Evolutionary conservation across 2,329 filamentous ascomycete species (phyloP).

Genomic region (Fusarium sp.): DNA sequence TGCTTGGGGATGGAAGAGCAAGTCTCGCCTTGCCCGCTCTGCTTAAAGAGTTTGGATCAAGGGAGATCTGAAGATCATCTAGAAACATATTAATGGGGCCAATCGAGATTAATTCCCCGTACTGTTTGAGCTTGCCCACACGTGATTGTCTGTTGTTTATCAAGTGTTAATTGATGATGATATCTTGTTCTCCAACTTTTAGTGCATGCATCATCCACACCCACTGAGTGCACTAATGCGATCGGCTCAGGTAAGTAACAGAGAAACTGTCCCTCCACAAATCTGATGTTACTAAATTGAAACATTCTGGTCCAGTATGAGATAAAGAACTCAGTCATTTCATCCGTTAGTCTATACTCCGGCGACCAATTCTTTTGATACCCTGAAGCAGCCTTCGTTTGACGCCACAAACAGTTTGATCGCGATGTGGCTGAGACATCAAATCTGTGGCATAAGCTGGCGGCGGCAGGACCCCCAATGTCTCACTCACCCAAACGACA

Average conservation of each 20-base stretch:
- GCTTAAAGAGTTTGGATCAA: conserved; percentile 1
- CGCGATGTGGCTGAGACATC: background rate
- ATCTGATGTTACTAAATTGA: too few relatives aligned
- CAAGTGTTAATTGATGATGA: too few relatives aligned
- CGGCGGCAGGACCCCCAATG: background rate
- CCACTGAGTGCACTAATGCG: too few relatives aligned
- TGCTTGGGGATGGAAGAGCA: conserved; percentile 33
- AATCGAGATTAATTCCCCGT: background rate
- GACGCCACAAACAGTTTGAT: rapidly evolving
- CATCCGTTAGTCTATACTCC: too few relatives aligned
- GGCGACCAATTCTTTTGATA: background rate
- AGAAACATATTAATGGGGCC: background rate
- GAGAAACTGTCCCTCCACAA: too few relatives aligned
- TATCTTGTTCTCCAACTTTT: too few relatives aligned
- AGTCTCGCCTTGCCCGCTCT: conserved; percentile 25
- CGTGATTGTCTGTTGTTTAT: rapidly evolving
- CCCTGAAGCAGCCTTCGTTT: background rate
- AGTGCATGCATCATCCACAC: too few relatives aligned
- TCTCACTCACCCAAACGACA: background rate
- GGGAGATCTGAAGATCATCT: background rate
- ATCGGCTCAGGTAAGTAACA: background rate
- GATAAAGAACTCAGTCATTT: too few relatives aligned
- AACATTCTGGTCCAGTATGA: background rate
- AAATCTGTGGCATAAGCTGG: background rate
- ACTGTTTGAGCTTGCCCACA: background rate